phyloP scores from a whole-genome alignment of 495 filamentous ascomycete species.

The Penicillium ucsense region DNA sequence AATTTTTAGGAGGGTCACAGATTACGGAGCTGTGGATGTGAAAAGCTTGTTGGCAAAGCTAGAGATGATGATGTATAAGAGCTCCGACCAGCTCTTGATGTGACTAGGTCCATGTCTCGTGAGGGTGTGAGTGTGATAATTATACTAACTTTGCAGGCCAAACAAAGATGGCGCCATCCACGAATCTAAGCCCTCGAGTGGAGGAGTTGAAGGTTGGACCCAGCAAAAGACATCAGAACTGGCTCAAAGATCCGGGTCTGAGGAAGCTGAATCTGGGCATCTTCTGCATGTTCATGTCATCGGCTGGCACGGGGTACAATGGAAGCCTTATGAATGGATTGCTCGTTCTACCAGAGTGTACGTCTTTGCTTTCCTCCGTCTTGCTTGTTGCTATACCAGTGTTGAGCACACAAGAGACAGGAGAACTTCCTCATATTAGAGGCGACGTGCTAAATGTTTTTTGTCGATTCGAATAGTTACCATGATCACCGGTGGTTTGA shows the following conservation, averaged over 20 bases:
- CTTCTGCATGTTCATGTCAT: conserved; percentile 15
- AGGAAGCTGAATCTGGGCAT: conserved; percentile 16
- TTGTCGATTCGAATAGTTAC: conserved; percentile 2
- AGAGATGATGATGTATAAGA: conserved; percentile 5
- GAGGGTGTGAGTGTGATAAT: neutral
- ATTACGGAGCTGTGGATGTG: neutral
- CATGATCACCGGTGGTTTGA: conserved; percentile 10
- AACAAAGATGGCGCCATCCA: conserved; percentile 2
- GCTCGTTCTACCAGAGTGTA: conserved; percentile 18
- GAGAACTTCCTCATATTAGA: no score
- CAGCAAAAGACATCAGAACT: conserved; percentile 14
- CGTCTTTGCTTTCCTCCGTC: neutral
- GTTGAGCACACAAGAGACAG: no score
- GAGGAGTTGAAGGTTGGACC: conserved; percentile 11
- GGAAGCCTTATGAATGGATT: conserved; percentile 19
- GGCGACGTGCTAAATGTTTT: neutral
- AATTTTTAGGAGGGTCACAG: neutral
- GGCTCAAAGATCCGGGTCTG: conserved; percentile 16
- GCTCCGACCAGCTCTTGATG: no score
- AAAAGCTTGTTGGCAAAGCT: conserved; percentile 1
- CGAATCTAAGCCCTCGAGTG: conserved; percentile 3
- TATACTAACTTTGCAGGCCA: neutral
- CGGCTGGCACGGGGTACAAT: conserved; percentile 18
- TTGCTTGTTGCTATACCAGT: no score
- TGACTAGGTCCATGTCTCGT: no score